phyloP scores from a whole-genome alignment of 345 rosid species.

The Eucalyptus urophylla region DNA sequence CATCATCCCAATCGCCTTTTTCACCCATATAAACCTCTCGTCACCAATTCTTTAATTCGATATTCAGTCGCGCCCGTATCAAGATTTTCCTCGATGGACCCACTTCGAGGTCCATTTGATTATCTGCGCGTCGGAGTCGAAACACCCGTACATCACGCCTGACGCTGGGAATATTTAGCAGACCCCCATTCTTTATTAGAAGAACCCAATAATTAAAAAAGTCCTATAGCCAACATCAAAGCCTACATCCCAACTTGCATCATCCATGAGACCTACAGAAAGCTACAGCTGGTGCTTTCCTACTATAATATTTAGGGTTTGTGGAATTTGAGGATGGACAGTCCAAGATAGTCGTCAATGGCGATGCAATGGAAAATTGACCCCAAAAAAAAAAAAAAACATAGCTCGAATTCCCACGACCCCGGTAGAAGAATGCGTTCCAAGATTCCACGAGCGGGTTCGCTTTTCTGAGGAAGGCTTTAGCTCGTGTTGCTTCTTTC shows the following conservation, averaged over 20 bases:
- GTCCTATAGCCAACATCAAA: neutral
- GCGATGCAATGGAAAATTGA: neutral
- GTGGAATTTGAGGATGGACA: neutral
- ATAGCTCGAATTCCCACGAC: neutral
- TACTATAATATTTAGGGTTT: neutral
- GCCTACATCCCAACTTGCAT: neutral
- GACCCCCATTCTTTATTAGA: neutral
- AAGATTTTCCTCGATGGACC: neutral
- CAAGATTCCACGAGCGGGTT: neutral
- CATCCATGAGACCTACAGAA: neutral
- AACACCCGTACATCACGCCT: neutral
- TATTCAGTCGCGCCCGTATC: neutral
- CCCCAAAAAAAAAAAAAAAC: neutral
- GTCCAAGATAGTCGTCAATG: neutral
- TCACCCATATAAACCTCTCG: neutral
- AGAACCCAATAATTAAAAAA: neutral
- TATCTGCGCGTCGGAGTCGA: neutral
- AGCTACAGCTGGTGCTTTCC: neutral
- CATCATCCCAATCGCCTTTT: neutral
- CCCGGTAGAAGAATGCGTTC: neutral
- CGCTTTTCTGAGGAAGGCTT: neutral
- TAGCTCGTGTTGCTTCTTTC: neutral
- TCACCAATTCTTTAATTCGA: neutral
- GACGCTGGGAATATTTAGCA: neutral
- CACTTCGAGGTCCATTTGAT: neutral